These are phyloP conservation scores for Hymenoscyphus scutula DNA, from an alignment of 2,329 filamentous ascomycete genomes.

Conservation along the genomic window DNA sequence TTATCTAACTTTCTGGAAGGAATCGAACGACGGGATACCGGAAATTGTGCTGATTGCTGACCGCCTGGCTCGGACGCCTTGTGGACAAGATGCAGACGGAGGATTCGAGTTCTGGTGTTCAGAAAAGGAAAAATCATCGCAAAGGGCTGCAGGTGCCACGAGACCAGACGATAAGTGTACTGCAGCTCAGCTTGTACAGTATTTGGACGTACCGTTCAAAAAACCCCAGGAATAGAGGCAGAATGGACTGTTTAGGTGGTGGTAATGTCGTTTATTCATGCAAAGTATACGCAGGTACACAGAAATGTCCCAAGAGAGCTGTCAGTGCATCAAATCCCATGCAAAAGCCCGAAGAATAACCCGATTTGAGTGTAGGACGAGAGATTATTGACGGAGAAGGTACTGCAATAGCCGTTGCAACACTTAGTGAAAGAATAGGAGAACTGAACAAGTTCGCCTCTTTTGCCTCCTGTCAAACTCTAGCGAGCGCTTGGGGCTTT, in stretches of 20 bases:
- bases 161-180: conserved; percentile 5
- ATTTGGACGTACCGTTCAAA: neutral
- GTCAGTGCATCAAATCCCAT: conserved; percentile 4
- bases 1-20: neutral
- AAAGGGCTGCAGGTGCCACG: conserved; percentile 9
- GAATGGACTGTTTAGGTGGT: conserved; percentile 4
- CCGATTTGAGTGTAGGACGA: neutral
- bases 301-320: neutral
- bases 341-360: neutral
- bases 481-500: conserved; percentile 1
- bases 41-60: conserved; percentile 13
- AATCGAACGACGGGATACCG: conserved; percentile 5
- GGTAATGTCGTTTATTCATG: conserved; percentile 11
- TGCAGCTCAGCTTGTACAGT: conserved; percentile 15
- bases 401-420: neutral
- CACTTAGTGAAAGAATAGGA: neutral
- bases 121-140: neutral
- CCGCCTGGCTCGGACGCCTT: conserved; percentile 4
- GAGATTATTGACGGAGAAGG: neutral
- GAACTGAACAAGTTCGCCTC: neutral
- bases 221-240: conserved; percentile 1
- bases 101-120: neutral
- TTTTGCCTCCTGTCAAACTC: neutral
- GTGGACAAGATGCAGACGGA: conserved; percentile 7
- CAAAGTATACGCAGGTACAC: conserved; percentile 13